Conservation (phyloP, 345 rosid genomes). For the Eucalyptus viminalis region DNA sequence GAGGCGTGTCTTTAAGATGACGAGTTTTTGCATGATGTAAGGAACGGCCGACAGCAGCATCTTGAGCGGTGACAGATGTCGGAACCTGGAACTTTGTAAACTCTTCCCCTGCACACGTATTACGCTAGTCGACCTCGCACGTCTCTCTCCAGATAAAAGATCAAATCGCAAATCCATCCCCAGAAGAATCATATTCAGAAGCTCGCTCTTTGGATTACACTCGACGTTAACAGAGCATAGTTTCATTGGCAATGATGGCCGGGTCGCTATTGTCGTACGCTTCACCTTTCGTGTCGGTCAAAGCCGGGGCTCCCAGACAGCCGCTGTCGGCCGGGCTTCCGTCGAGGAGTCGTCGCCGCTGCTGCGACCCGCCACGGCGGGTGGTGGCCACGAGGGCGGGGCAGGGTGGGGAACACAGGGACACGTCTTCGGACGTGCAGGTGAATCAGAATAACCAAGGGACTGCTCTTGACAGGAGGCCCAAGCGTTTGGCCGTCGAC, state of each 20-base stretch:
- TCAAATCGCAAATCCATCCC: neutral
- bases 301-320: neutral
- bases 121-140: neutral
- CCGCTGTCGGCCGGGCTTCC: neutral
- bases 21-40: neutral
- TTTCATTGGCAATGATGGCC: neutral
- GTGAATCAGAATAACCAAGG: slow-evolving; percentile 12
- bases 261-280: neutral
- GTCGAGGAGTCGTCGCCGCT: neutral
- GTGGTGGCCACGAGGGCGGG: neutral
- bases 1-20: neutral
- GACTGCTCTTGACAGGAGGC: slow-evolving; percentile 23
- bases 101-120: neutral
- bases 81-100: neutral
- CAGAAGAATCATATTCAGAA: neutral
- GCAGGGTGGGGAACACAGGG: neutral
- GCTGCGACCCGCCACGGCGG: neutral
- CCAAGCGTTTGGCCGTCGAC: slow-evolving; percentile 23
- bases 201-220: neutral
- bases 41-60: neutral
- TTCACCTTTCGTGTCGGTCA: neutral
- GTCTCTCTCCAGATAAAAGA: neutral
- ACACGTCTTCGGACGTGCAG: slow-evolving; percentile 37
- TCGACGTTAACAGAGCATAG: neutral
- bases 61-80: neutral